Conservation (phyloP, 1,284 basidiomycete species). For the Hymenochaete sp. region DNA sequence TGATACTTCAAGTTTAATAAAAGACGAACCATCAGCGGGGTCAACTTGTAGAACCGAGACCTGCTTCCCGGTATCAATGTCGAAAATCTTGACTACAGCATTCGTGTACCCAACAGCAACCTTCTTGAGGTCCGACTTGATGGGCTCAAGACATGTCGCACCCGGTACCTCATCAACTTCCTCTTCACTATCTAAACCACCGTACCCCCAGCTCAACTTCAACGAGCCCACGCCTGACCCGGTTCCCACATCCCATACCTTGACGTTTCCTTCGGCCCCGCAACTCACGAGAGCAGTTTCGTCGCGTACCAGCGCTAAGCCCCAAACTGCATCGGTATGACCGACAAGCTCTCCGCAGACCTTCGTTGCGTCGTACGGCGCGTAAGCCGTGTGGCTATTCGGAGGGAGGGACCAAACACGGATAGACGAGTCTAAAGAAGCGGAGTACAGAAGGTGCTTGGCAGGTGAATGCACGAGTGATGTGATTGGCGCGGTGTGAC, state of each 20-base stretch:
- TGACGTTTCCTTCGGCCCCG: constrained; percentile 85
- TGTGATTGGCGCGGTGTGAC: constrained; percentile 90
- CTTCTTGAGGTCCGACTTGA: constrained; percentile 71
- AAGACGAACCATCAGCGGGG: constrained; percentile 54
- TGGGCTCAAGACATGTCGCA: constrained; percentile 74
- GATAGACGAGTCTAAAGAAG: constrained; percentile 89
- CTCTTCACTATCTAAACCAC: constrained; percentile 50
- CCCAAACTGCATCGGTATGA: constrained; percentile 94
- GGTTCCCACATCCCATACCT: constrained; percentile 83
- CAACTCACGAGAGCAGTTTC: constrained; percentile 81
- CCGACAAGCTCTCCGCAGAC: constrained; percentile 78
- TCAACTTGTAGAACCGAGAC: constrained; percentile 61
- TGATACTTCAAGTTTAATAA: constrained; percentile 2
- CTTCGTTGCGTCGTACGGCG: constrained; percentile 75
- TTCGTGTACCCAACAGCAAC: constrained; percentile 90
- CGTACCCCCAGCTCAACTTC: constrained; percentile 72
- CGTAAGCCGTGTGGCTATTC: constrained; percentile 71
- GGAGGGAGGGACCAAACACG: constrained; percentile 82
- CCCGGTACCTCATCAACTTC: constrained; percentile 46
- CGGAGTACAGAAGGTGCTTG: constrained; percentile 77
- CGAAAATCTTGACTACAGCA: constrained; percentile 84
- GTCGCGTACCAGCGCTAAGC: constrained; percentile 70
- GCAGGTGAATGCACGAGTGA: constrained; percentile 76
- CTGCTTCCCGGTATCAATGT: constrained; percentile 80
- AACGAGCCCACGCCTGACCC: constrained; percentile 51